Evolutionary conservation across 2,329 filamentous ascomycete genomes (phyloP).

Genomic region (Fusarium domesticum): DNA sequence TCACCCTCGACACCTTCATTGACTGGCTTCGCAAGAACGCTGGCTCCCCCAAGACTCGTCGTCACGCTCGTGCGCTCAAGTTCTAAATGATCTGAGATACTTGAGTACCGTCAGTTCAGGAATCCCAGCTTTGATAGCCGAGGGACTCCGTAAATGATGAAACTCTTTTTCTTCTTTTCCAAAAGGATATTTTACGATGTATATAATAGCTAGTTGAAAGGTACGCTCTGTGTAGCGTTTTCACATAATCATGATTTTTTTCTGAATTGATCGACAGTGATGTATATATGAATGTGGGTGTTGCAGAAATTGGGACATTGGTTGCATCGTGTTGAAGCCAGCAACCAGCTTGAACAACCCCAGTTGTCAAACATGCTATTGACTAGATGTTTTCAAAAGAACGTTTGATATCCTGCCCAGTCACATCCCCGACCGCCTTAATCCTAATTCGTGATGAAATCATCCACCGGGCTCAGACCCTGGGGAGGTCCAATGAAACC

Average conservation of each 20-base stretch:
- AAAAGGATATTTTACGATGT: not conserved
- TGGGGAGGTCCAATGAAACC: conserved; percentile 40
- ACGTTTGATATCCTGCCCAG: too few relatives aligned
- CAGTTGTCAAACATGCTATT: too few relatives aligned
- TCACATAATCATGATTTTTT: not conserved
- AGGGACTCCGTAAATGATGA: not conserved
- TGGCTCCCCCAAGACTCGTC: conserved; percentile 15
- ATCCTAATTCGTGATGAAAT: not conserved
- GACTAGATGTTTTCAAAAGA: too few relatives aligned
- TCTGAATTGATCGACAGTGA: not conserved
- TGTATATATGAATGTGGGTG: not conserved
- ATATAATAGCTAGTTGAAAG: not conserved
- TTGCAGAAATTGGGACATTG: too few relatives aligned
- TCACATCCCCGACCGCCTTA: not conserved
- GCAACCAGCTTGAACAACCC: too few relatives aligned
- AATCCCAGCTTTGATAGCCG: not conserved
- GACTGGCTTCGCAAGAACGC: conserved; percentile 13
- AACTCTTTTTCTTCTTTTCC: not conserved
- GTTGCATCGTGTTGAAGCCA: too few relatives aligned
- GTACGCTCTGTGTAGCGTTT: not conserved
- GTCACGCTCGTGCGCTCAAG: conserved; percentile 20
- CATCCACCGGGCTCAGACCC: conserved; percentile 38
- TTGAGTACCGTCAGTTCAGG: not conserved
- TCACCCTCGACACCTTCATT: conserved; percentile 26
- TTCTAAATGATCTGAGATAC: conserved; percentile 5